Evolutionary conservation across 2,329 filamentous ascomycete species (phyloP).

Genomic region (Colletotrichum truncatum): DNA sequence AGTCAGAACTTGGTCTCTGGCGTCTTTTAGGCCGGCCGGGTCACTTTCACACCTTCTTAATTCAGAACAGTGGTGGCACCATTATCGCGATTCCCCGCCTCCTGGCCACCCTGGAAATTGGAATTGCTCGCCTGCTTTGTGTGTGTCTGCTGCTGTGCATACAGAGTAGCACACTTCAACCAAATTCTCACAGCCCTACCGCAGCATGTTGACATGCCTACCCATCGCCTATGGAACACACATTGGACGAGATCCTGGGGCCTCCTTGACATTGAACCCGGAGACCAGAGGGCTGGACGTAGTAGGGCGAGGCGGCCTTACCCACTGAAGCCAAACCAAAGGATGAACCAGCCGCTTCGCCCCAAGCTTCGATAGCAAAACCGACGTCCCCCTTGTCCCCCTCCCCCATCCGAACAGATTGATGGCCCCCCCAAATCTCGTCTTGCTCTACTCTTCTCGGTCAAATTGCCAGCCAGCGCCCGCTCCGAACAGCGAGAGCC

Average conservation of each 20-base stretch:
- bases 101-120: constrained; percentile 27
- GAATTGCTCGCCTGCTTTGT: constrained; percentile 20
- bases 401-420: constrained; percentile 3
- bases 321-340: constrained; percentile 14
- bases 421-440: background rate
- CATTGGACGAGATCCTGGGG: constrained; percentile 15
- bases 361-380: constrained; percentile 18
- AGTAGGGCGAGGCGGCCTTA: constrained; percentile 13
- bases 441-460: constrained; percentile 24
- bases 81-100: constrained; percentile 26
- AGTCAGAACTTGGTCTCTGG: constrained; percentile 29
- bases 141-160: too few species aligned
- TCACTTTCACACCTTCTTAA: constrained; percentile 30
- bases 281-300: constrained; percentile 9
- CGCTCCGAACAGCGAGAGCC: constrained; percentile 18
- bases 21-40: constrained; percentile 25
- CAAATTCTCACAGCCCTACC: constrained; percentile 22
- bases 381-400: background rate
- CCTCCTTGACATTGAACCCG: constrained; percentile 2
- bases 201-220: constrained; percentile 20
- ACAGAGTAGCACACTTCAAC: background rate
- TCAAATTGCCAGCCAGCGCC: constrained; percentile 26
- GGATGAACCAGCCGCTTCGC: constrained; percentile 16
- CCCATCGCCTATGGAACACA: background rate
- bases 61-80: constrained; percentile 31